Base-by-base conservation (phyloP, 495 filamentous ascomycete genomes). In the Darksidea phi region DNA sequence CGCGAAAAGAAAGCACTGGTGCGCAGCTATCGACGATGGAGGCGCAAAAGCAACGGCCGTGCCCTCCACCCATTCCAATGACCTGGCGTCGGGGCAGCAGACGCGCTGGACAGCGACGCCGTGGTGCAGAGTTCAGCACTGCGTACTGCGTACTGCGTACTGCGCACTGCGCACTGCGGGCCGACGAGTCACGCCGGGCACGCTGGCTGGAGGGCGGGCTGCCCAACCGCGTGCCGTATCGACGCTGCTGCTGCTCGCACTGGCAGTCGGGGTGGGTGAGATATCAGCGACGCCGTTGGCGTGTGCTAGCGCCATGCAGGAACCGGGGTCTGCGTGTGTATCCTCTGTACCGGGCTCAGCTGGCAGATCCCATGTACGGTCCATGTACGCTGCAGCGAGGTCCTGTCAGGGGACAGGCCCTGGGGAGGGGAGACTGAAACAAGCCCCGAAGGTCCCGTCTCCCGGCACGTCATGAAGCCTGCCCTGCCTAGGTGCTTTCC, bases 391-490 rank as follows among this genome's bases (percentile, higher is more conserved):
- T 46, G 37, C 38, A 45, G n/a, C 23, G 32, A 42, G 11, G 15
- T 37, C 36, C 34, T 53, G 48, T 18, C 36, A 34, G 25, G 20
- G 36, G 26, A 24, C 18, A 56, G 54, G 51, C 55, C 38, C 43
- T 25, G 42, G 55, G 59, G 42, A 55, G 49, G 42, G 32, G 24
- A 4, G 41, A 41, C 61, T 61, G 63, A 66, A 61, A 66, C 63
- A 57, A 21, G 63, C 55, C 61, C 60, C 28, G 48, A 53, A 63
- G 42, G 59, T 49, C 52, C 59, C 54, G 54, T 59, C 52, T 32
- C 24, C 48, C 64, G 64, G 59, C 64, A 67, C 59, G 64, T 62
- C 64, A 62, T 66, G 63, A 6, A 23, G 59, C 55, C 17, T 21
- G 52, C 41, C 13, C 41, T 59, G 48, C 48, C n/a, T n/a, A n/a